phyloP scores from a whole-genome alignment of 2,329 filamentous ascomycete species.

The Elsinoe perseae region DNA sequence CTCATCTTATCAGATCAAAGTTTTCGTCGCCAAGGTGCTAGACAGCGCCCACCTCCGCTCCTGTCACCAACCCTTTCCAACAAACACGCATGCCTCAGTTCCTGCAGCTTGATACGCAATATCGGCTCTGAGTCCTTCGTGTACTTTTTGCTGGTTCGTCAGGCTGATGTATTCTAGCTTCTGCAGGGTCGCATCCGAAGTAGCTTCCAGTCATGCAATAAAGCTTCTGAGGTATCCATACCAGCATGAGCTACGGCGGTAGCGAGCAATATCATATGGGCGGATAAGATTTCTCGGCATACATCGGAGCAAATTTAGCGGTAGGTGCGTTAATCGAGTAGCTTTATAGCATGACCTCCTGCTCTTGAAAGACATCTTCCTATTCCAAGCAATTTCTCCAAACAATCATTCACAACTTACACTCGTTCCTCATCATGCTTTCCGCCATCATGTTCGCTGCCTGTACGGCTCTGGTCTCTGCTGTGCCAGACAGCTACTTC shows the following conservation, averaged over 20 bases:
- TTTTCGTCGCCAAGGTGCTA: not conserved
- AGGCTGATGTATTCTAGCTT: not conserved
- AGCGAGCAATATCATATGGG: not conserved
- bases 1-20: constrained; percentile 8
- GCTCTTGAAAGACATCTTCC: not conserved
- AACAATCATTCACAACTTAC: not conserved
- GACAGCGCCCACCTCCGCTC: not conserved
- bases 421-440: not conserved
- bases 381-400: not conserved
- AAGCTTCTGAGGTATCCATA: not conserved
- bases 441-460: not conserved
- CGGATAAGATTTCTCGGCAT: not conserved
- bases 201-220: not conserved
- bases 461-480: not conserved
- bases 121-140: not conserved
- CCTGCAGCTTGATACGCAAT: not conserved
- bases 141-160: not conserved
- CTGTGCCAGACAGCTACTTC: constrained; percentile 2
- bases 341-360: not conserved
- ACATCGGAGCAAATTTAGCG: not conserved
- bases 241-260: not conserved
- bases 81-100: not conserved
- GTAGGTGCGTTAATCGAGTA: not conserved
- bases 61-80: not conserved
- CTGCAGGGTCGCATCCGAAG: not conserved